Percentiles rank a stretch among this genome's conserved stretches.
These are phyloP conservation scores for Pythium rishiriense DNA, from an alignment of 352 stramenopile species.

Conservation along the genomic window DNA sequence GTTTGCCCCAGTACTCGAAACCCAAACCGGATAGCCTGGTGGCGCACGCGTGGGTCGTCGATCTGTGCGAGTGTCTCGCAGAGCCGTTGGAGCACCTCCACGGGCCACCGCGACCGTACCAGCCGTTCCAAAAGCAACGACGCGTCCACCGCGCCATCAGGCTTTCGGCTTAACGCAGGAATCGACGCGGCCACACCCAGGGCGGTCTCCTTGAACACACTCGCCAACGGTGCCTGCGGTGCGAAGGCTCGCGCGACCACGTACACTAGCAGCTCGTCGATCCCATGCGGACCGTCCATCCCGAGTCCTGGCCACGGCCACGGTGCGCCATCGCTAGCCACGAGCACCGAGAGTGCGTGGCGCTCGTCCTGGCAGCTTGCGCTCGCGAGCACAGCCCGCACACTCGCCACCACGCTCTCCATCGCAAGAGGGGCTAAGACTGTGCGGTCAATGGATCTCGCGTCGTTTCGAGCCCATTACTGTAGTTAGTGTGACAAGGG, in stretches of 20 bases:
- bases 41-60: constrained; percentile 41
- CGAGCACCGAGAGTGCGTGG: background rate
- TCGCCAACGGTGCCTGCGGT: background rate
- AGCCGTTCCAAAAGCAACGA: background rate
- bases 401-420: background rate
- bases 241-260: constrained; percentile 7
- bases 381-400: background rate
- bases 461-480: constrained; percentile 16
- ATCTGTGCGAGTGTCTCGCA: constrained; percentile 29
- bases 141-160: background rate
- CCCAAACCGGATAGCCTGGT: constrained; percentile 34
- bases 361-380: background rate
- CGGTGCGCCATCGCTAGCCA: background rate
- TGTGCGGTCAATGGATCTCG: background rate
- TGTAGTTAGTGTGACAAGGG: constrained; percentile 8
- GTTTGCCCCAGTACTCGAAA: constrained; percentile 29
- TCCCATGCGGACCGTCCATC: background rate
- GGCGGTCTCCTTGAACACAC: background rate
- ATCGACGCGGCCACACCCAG: background rate
- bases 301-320: background rate
- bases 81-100: background rate
- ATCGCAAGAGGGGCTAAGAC: background rate
- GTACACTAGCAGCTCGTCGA: constrained; percentile 6
- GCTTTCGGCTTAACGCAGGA: background rate
- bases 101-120: background rate